Evolutionary conservation across 1,139 yeast species (phyloP), one percentile per base, ranked within the genome.

Genomic region (Kodamaea derodonti): DNA sequence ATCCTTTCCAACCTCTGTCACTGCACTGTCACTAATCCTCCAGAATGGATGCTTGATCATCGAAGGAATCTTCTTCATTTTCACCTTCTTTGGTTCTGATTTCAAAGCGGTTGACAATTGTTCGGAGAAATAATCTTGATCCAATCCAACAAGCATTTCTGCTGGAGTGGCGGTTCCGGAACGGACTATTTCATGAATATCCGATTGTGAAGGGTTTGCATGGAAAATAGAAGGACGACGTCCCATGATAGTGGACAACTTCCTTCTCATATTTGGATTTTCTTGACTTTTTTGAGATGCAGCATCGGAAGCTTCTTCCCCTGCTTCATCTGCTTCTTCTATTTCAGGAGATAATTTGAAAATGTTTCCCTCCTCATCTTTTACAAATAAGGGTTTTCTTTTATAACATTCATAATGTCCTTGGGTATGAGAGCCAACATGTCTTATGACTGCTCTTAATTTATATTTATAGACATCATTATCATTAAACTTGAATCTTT

Each of bases 401-500:
- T 79, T 78, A 54, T 77, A 85, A 46, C 92, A 82, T 49, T 84
- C 94, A 51, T 85, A 92, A 54, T 92, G 98, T 1, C 97, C 98
- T 31, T 81, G 78, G 14, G 83, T 74, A 57, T 92, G 97, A 1
- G 94, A 80, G 0, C 97, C 98, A 34, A 80, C 78, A 53, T 92
- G 98, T 41, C 87, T 72, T 16, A 92, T 79, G 46, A 87, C 65
- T 1, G 96, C 85, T 43, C 72, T 74, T 25, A 92, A 65, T 40
- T 66, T 65, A 54, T 86, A 88, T 30, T 61, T 70, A 45, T 71
- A 72, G 17, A 56, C 49, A 39, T 69, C 72, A 41, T 66, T 66
- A 3, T 68, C 74, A 45, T 59, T 65, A 50, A 69, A 69, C 39
- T 67, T 63, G 44, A 69, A 69, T 27, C 54, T 49, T 33, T 57